Conservation (phyloP, 176 grass and related monocot genomes). For the Aechmea fasciata region DNA sequence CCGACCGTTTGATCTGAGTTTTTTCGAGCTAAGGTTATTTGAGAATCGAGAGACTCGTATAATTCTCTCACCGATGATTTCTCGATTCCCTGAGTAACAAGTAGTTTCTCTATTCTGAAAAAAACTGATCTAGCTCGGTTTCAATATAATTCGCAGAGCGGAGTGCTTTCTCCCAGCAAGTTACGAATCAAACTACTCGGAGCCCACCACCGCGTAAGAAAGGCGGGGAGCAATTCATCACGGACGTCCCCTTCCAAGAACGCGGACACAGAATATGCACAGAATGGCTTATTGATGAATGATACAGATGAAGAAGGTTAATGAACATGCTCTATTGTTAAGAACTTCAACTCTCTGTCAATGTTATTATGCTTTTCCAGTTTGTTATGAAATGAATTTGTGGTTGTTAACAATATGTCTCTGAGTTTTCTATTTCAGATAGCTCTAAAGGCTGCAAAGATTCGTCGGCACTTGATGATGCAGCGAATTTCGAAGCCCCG, state of each 20-base stretch:
- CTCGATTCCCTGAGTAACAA: conserved; percentile 14
- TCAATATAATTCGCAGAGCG: conserved; percentile 37
- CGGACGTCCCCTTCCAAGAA: conserved; percentile 62
- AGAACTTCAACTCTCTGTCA: background rate
- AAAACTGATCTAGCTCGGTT: background rate
- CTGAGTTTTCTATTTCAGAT: conserved; percentile 31
- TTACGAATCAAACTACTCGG: conserved; percentile 79
- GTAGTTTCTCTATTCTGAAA: background rate
- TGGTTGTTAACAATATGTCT: background rate
- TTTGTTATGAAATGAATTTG: background rate
- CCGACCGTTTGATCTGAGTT: too few species aligned
- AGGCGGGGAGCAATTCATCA: conserved; percentile 54
- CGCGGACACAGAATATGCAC: conserved; percentile 30
- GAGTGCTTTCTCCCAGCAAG: conserved; percentile 85
- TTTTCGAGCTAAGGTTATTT: too few species aligned
- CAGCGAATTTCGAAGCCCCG: conserved; percentile 12
- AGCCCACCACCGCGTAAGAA: conserved; percentile 47
- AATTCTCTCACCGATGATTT: background rate
- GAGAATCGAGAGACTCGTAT: too few species aligned
- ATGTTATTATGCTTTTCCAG: too few species aligned
- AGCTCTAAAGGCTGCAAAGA: conserved; percentile 38
- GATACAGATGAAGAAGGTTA: conserved; percentile 59
- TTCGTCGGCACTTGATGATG: conserved; percentile 15
- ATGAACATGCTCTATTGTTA: conserved; percentile 5
- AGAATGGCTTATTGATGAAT: conserved; percentile 46